Evolutionary conservation across 805 yeast species (phyloP), one percentile per base, ranked within the genome.

Genomic region (Gaillardinia entomophila): DNA sequence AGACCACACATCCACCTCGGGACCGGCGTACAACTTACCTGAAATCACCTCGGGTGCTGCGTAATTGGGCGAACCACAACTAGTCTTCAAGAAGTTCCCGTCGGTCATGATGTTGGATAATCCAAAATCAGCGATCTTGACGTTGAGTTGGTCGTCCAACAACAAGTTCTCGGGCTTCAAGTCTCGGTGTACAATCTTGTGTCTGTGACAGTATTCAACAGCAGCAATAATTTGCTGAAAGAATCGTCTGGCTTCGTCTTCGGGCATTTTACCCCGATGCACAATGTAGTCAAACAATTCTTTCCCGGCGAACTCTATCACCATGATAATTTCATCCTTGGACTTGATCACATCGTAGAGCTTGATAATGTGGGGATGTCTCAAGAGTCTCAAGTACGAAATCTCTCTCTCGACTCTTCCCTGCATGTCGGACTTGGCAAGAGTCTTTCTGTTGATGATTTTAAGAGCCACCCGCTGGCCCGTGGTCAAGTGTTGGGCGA

Each of bases 1-100:
- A 0, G 95, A 83, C 97, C 97, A 89, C 34, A 89, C 96, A 57
- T 89, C 97, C 30, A 90, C 97, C 60, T 90, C 97, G 3, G 97
- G 97, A 7, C 97, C 97, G 2, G 97, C 97, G 48, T 89, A 90
- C 33, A 90, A 69, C 55, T 90, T 87, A 23, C 97, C 97, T 40
- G 89, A 78, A 36, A 89, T 89, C 18, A 89, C 97, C 60, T 89
- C 97, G 1, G 97, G 97, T 0, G 97, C 97, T 4, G 97, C 97
- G 57, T 89, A 89, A 54, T 90, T 90, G 35, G 97, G 97, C 6
- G 95, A 82, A 4, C 97, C 97, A 64, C 97, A 90, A 46, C 89
- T 79, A 2, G 97, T 89, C 54, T 89, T 90, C 51, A 89, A 69
- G 55, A 89, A 89, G 57, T 89, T 89, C 38, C 97, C 97, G 60